A percentile compares a stretch with the other conserved stretches of the same genome.
phyloP scores from a whole-genome alignment of 495 filamentous ascomycete species.

The Daldinia bambusicola region DNA sequence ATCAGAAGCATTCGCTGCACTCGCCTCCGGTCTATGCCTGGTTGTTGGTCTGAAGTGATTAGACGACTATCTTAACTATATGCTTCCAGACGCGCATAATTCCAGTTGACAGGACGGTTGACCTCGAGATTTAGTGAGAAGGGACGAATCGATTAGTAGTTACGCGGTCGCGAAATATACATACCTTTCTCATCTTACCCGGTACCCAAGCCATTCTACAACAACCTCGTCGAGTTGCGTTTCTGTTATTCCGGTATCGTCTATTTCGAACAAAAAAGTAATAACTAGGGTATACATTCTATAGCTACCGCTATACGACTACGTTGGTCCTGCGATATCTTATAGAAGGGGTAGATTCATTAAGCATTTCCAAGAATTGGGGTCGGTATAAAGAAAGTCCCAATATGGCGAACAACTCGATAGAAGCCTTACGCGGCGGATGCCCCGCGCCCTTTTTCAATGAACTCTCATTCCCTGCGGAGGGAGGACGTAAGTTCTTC shows the following conservation, averaged over 20 bases:
- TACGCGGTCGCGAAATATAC: neutral
- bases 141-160: constrained; percentile 14
- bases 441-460: constrained; percentile 54
- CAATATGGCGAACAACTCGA: constrained; percentile 48
- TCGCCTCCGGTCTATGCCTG: constrained; percentile 11
- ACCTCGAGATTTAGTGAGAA: constrained; percentile 6
- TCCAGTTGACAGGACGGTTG: constrained; percentile 12
- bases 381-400: constrained; percentile 2
- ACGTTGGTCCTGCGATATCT: neutral
- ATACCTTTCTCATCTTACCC: constrained; percentile 16
- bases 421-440: constrained; percentile 26
- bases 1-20: constrained; percentile 19
- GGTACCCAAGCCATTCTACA: constrained; percentile 1
- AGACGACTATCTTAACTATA: constrained; percentile 19
- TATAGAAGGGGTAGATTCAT: neutral
- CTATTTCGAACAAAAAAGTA: neutral
- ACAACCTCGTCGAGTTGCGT: neutral
- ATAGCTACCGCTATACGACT: neutral
- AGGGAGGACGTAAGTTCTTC: constrained; percentile 56
- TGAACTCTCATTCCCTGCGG: constrained; percentile 43
- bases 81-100: constrained; percentile 16
- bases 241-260: neutral
- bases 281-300: neutral
- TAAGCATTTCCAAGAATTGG: neutral
- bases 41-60: constrained; percentile 17